Base-by-base conservation (phyloP, 805 yeast species). In the Ogataea paraovalis region DNA sequence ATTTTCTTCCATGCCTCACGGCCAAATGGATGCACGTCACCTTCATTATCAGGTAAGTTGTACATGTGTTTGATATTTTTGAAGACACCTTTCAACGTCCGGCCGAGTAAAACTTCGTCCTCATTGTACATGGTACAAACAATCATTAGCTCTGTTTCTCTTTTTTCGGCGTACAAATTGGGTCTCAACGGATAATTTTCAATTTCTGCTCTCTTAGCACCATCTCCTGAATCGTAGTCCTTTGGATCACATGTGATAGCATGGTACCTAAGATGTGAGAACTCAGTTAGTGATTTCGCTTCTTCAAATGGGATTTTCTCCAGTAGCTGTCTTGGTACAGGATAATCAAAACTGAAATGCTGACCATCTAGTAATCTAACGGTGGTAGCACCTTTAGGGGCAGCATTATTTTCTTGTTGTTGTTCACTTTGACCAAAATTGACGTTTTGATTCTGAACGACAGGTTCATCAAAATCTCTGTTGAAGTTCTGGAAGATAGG, bases 81-180 rank as follows among this genome's bases (percentile, higher is more conserved):
- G 70, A 92, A 88, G 13, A 88, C 87, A 59, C 97, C 97, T 60
- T 87, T 87, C 54, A 91, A 73, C 4, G 97, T 89, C 56, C 94
- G 74, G 2, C 90, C 96, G 44, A 91, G 67, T 38, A 89, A 67
- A 14, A 86, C 74, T 51, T 91, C 97, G 59, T 84, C 87, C 67
- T 91, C 97, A 58, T 91, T 90, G 71, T 88, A 91, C 79, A 91
- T 82, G n/a, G 97, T 91, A 48, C 91, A 75, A 44, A 88, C 92
- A 47, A 90, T 80, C 79, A 89, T 73, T 30, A 91, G 70, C 65
- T 92, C 97, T 0, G 97, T 91, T 52, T 78, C 77, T 52, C 98
- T 78, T 3, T 88, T 87, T 25, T 79, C 80, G 39, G 74, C 68
- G 62, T 87, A 92, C 54, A 87, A 76, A 39, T 81, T 79, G 58